These are phyloP conservation scores for Dactylella cylindrospora DNA, from an alignment of 2,329 filamentous ascomycete genomes.

Conservation along the genomic window DNA sequence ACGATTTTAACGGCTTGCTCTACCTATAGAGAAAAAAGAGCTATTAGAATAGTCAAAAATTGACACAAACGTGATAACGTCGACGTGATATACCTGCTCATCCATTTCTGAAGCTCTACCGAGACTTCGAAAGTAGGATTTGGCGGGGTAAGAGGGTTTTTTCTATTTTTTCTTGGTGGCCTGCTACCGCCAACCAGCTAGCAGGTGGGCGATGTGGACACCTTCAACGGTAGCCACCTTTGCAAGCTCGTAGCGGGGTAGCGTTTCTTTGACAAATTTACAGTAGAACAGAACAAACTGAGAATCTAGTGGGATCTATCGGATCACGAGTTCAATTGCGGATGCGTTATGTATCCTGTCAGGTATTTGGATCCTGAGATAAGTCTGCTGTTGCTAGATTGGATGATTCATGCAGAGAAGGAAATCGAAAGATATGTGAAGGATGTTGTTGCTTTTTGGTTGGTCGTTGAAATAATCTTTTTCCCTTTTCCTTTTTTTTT, in stretches of 20 bases:
- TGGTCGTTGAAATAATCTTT: conserved; percentile 12
- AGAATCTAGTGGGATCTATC: background rate
- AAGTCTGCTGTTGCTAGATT: background rate
- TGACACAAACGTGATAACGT: background rate
- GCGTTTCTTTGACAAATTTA: background rate
- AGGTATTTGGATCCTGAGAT: background rate
- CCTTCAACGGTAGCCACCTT: conserved; percentile 39
- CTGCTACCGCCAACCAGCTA: conserved; percentile 42
- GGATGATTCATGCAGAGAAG: conserved; percentile 15
- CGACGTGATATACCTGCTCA: conserved; percentile 22
- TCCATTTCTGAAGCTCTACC: conserved; percentile 34
- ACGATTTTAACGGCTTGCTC: conserved; percentile 43
- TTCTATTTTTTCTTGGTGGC: no score
- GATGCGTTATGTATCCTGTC: no score
- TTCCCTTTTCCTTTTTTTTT: no score
- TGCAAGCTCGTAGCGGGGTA: conserved; percentile 29
- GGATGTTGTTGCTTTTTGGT: conserved; percentile 4
- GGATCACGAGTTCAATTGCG: conserved; percentile 8
- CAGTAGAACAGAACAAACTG: conserved; percentile 1
- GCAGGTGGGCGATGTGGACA: conserved; percentile 40
- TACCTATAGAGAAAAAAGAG: conserved; percentile 11
- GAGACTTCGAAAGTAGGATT: conserved; percentile 17
- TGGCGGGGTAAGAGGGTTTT: no score
- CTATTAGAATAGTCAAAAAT: background rate
- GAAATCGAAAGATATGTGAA: background rate